These are phyloP conservation scores for Pythium phragmiticola DNA, from an alignment of 352 stramenopile genomes.

Conservation along the genomic window DNA sequence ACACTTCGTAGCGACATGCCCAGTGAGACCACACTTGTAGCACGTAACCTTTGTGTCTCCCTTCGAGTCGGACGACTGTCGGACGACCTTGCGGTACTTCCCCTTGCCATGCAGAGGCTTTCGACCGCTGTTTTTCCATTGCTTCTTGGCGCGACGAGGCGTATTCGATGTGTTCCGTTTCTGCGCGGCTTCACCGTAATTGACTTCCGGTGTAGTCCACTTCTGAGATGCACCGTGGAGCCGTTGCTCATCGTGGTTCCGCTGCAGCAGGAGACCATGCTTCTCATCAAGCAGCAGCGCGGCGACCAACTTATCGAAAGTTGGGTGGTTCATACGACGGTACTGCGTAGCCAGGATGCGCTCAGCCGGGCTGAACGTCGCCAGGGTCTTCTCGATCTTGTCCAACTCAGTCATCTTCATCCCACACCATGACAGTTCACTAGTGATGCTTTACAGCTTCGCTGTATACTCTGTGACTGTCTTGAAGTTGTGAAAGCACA, in stretches of 20 bases:
- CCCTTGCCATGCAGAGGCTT: not conserved
- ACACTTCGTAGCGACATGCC: constrained; percentile 8
- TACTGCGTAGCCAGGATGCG: constrained; percentile 14
- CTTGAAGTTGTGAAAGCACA: constrained; percentile 25
- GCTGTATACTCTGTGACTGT: constrained; percentile 18
- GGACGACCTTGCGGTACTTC: not conserved
- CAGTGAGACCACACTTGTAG: constrained; percentile 12
- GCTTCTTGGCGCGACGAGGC: not conserved
- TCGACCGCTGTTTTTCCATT: not conserved
- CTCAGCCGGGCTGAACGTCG: constrained; percentile 15
- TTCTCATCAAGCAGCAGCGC: constrained; percentile 16
- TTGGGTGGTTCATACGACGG: constrained; percentile 12
- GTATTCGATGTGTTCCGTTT: not conserved
- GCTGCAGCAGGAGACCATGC: constrained; percentile 14
- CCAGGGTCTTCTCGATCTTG: constrained; percentile 12
- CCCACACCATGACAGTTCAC: constrained; percentile 16
- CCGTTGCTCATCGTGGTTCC: constrained; percentile 19
- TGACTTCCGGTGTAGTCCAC: not conserved
- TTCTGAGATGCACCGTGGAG: not conserved
- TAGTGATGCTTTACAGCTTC: constrained; percentile 18
- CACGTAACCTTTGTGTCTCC: too few species aligned
- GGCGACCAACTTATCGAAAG: constrained; percentile 20
- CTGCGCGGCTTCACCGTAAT: constrained; percentile 6
- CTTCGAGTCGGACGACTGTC: not conserved
- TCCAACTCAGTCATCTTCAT: constrained; percentile 8